These are phyloP conservation scores for Tetraselmis striata DNA, from an alignment of 139 green algal genomes.

Conservation along the genomic window DNA sequence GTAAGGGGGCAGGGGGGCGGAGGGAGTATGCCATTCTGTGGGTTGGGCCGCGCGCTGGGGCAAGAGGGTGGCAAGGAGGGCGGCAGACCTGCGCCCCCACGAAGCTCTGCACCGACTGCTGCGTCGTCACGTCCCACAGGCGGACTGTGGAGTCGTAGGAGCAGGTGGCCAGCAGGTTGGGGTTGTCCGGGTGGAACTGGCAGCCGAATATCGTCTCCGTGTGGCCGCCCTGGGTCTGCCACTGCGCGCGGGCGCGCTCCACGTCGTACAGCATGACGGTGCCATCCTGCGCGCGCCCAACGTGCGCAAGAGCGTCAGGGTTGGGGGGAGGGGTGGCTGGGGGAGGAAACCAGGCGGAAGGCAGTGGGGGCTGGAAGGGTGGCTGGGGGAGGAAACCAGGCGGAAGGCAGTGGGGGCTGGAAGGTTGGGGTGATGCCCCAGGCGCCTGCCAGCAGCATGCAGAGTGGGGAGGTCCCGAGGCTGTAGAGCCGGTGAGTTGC, in stretches of 20 bases:
- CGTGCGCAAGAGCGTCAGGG: neutral
- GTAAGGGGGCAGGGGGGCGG: no score
- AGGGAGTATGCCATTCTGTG: no score
- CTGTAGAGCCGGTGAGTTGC: neutral
- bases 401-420: neutral
- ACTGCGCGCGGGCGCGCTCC: constrained; percentile 6
- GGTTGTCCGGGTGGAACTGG: constrained; percentile 24
- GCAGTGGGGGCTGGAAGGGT: neutral
- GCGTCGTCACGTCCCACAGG: constrained; percentile 35
- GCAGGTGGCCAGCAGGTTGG: constrained; percentile 41
- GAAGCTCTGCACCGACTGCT: neutral
- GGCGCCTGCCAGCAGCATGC: neutral
- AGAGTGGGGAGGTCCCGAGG: neutral
- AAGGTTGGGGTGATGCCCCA: neutral
- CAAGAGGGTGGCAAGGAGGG: no score
- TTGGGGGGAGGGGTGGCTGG: neutral
- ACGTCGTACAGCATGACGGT: constrained; percentile 28
- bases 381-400: neutral
- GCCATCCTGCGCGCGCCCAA: constrained; percentile 3
- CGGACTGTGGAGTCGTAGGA: constrained; percentile 43
- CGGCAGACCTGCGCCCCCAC: neutral
- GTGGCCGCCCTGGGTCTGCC: constrained; percentile 36
- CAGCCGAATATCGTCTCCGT: constrained; percentile 56
- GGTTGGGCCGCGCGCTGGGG: no score
- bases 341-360: neutral